Evolutionary conservation across 352 stramenopile genomes (phyloP), one percentile per base, ranked within the genome.

Genomic region (Phytophthora pluvialis): DNA sequence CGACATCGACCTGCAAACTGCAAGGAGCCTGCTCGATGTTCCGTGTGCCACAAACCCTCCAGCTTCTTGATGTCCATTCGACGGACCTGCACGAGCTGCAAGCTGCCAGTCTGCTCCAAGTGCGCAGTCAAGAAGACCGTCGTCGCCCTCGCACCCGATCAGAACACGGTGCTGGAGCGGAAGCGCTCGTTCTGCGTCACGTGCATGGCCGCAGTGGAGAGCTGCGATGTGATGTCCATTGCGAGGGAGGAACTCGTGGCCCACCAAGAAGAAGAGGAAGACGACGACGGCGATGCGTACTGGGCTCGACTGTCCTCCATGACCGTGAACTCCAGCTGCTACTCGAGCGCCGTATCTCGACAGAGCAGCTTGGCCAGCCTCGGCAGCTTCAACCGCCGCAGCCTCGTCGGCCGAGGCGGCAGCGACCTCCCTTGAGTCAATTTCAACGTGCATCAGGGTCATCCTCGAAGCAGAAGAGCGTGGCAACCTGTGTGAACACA

Each of bases 121-220:
- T 81, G 73, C 26, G 70, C 53, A 16, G 56, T 75, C 33, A 78
- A 75, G 36, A 70, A 77, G 61, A 54, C 59, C 4, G 62, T 81
- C n/a, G 67, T 76, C 11, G 61, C 69, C 29, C 62, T 81, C 15
- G 73, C 73, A 0, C 73, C 70, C 2, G 73, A 81, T 31, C 65
- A 74, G 31, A 50, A 72, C 52, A 72, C 70, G 1, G 57, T 81
- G 6, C 60, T 81, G 15, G 58, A 76, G 42, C 46, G 60, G 25
- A 76, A 71, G 38, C 69, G 70, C 25, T 67, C 61, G 9, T 81
- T 81, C 43, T 81, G 73, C 32, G 46, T 69, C 45, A 42, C 60
- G 32, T 77, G 72, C 31, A 55, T 80, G 44, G 33, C 11, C 1
- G 64, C 61, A 44, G 69, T 74, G 3, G 52, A 73, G 25, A 68